Evolutionary conservation across 148 eudicot species (phyloP).

Genomic region (Dysphania ambrosioides): DNA sequence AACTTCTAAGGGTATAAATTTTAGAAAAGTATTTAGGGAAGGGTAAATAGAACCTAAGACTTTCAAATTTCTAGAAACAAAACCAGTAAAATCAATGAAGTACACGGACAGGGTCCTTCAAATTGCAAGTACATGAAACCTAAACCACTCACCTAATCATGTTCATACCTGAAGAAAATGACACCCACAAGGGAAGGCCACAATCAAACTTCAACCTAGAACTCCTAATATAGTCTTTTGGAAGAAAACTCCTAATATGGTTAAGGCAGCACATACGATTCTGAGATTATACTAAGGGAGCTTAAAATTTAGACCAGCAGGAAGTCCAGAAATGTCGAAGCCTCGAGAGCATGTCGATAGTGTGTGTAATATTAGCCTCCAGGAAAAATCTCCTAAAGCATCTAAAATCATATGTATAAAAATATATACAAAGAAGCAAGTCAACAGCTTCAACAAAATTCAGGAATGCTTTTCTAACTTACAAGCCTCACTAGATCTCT

Average conservation of each 20-base stretch:
- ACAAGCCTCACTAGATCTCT: neutral
- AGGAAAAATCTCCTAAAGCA: neutral
- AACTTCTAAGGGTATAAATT: neutral
- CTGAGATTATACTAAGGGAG: neutral
- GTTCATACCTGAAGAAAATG: neutral
- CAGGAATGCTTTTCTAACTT: neutral
- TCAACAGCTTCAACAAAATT: neutral
- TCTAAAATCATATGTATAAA: no score
- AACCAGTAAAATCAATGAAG: neutral
- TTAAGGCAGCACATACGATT: neutral
- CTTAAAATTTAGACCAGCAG: no score
- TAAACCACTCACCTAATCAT: conserved; percentile 1
- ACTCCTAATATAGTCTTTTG: no score
- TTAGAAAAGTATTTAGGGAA: neutral
- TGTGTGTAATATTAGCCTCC: neutral
- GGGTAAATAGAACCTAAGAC: neutral
- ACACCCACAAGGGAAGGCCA: neutral
- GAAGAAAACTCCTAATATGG: no score
- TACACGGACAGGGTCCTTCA: neutral
- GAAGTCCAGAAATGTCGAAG: neutral
- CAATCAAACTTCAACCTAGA: neutral
- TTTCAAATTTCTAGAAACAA: neutral
- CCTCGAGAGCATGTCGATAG: neutral
- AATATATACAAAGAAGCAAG: no score
- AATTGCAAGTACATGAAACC: neutral